Evolutionary conservation across 257 asterid species (phyloP), one percentile per base, ranked within the genome.

Genomic region (Solanum pimpinellifolium): DNA sequence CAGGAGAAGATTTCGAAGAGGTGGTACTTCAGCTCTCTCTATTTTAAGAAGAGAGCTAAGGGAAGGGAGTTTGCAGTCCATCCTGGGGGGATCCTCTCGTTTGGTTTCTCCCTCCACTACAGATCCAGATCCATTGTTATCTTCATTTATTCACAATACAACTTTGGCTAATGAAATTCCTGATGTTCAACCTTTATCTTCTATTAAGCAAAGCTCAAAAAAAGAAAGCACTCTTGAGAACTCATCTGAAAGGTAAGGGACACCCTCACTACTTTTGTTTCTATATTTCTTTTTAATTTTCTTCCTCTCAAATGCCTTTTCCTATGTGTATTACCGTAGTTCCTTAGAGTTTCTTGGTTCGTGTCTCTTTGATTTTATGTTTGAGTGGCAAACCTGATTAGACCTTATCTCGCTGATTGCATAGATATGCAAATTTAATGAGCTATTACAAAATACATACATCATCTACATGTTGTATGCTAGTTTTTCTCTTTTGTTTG

Each of bases 101-200:
- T 86, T 87, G 65, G 89, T 85, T 88, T 85, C 95, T 31, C 91
- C 96, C 76, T 89, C 93, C 1, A 93, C 88, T 42, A 25, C 92
- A 4, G 94, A 92, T 86, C 92, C 96, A 6, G 99, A 96, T 89
- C 93, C 96, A 23, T 88, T 94, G 85, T 87, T 96, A 65, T 90
- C 94, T 81, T 94, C 97, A n/a, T 96, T 96, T 90, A 94, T 96
- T 42, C 90, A 85, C 91, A 93, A 90, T 89, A 92, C 93, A 66
- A 84, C 96, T 8, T 89, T 65, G 56, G 91, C 70, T 49, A 91
- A 92, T 69, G 93, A 90, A 86, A 76, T 92, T 75, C 88, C 87
- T 56, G 86, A 27, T 25, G 86, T 86, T 86, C 94, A 86, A 83
- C 88, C 95, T 86, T 47, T 88, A 46, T 86, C 94, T 52, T 89